Conservation (phyloP, 2,329 filamentous ascomycete genomes). For the Fusarium guadeloupense region DNA sequence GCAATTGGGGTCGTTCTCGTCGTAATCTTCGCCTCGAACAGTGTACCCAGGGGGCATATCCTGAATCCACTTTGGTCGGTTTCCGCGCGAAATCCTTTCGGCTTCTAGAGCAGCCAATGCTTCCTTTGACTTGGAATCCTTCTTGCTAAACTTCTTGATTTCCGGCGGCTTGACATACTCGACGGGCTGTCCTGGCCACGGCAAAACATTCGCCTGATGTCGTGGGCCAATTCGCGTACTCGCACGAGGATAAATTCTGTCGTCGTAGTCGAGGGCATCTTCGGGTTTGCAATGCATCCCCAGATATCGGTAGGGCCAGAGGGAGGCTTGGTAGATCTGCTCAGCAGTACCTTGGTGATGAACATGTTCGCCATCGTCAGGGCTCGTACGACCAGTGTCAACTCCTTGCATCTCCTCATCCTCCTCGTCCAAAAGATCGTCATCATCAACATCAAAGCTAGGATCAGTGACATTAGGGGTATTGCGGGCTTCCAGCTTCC, state of each 20-base stretch:
- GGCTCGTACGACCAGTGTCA: conserved; percentile 71
- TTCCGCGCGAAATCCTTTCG: conserved; percentile 80
- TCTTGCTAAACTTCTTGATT: conserved; percentile 83
- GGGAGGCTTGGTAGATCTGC: conserved; percentile 89
- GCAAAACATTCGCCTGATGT: conserved; percentile 85
- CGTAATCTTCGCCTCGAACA: conserved; percentile 80
- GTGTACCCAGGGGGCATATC: conserved; percentile 91
- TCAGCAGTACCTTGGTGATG: conserved; percentile 76
- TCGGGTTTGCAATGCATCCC: conserved; percentile 96
- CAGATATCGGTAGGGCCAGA: conserved; percentile 96
- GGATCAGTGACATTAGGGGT: conserved; percentile 80
- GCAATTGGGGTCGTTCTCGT: conserved; percentile 75
- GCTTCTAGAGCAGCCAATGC: conserved; percentile 80
- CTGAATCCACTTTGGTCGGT: conserved; percentile 90
- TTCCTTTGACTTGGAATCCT: conserved; percentile 84
- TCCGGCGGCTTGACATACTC: conserved; percentile 89
- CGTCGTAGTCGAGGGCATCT: conserved; percentile 95
- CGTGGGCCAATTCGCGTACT: conserved; percentile 91
- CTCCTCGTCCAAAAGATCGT: conserved; percentile 73
- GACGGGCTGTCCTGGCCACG: conserved; percentile 89
- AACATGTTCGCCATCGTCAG: conserved; percentile 64
- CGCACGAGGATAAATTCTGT: conserved; percentile 94
- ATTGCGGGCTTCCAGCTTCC: conserved; percentile 87
- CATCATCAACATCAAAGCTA: conserved; percentile 71
- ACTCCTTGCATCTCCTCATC: conserved; percentile 70